Evolutionary conservation across 257 asterid species (phyloP), one percentile per base, ranked within the genome.

Genomic region (Verbena officinalis): DNA sequence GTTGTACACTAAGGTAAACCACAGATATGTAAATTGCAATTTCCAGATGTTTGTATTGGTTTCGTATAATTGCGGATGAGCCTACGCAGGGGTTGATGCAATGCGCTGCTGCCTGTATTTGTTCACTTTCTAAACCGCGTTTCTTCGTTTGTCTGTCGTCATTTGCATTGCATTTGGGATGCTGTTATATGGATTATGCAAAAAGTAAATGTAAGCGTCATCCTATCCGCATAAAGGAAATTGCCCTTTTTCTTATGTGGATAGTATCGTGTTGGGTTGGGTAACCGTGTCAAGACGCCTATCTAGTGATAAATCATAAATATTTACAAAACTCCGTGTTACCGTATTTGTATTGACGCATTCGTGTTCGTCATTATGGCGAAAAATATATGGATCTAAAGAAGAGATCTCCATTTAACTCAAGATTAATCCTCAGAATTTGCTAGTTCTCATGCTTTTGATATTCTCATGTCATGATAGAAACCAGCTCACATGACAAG

Each of bases 21-120:
- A 43, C 20, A 62, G 36, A 55, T 61, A 40, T 72, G 71, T 50
- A 55, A 46, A 61, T 62, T 66, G 54, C 53, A 40, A 23, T 58
- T 61, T 31, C 40, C 36, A 22, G 20, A 13, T 13, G 0, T 33
- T n/a, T 51, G 58, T 30, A 21, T 51, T 23, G 51, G 58, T 20
- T 54, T 61, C 13, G 22, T 33, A 16, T 22, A 58, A 3, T 57
- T 30, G 43, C 45, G 59, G 16, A 67, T 54, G 60, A 30, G 60
- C 42, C 7, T 30, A 7, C 42, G 10, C 21, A 52, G 40, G 11
- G 1, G 31, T 49, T 7, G 27, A 19, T 23, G 30, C 56, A 5
- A 15, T 27, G 7, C 10, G 9, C 24, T 44, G 10, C n/a, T n/a
- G n/a, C n/a, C n/a, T n/a, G n/a, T n/a, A n/a, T n/a, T n/a, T n/a